Evolutionary conservation across 2,329 filamentous ascomycete genomes (phyloP).

Genomic region (Domatiomyces catenatus): DNA sequence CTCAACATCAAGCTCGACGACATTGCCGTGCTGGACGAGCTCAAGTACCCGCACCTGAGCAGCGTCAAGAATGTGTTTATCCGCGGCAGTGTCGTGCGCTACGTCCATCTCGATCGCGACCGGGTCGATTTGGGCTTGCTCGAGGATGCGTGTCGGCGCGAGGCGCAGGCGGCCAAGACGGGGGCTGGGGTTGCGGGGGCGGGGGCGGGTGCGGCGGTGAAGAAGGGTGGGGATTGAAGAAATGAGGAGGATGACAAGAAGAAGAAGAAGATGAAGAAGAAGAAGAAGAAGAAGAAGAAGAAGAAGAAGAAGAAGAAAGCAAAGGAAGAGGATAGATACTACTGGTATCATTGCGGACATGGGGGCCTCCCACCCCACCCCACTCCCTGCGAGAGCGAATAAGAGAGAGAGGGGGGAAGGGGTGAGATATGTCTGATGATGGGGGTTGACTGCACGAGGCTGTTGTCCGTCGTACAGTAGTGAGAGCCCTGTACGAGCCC

Average conservation of each 20-base stretch:
- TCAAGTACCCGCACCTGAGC: constrained; percentile 83
- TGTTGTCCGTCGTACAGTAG: too few species aligned
- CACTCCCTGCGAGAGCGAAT: too few species aligned
- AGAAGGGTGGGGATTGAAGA: too few species aligned
- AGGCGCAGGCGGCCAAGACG: constrained; percentile 29
- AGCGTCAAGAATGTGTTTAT: constrained; percentile 95
- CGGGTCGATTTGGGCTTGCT: constrained; percentile 74
- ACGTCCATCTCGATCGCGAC: constrained; percentile 70
- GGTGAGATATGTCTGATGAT: too few species aligned
- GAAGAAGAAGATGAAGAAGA: neutral
- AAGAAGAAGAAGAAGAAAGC: too few species aligned
- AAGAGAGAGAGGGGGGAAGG: too few species aligned
- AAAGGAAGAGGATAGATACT: neutral
- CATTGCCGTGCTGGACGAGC: constrained; percentile 78
- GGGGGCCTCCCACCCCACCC: too few species aligned
- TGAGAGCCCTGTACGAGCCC: too few species aligned
- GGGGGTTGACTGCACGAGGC: too few species aligned
- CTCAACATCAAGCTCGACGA: constrained; percentile 98
- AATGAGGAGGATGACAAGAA: neutral
- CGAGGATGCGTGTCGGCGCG: constrained; percentile 81
- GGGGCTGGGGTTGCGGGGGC: constrained; percentile 3
- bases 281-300: neutral
- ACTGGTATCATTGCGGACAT: too few species aligned
- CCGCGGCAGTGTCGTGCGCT: constrained; percentile 78
- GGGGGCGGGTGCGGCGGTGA: neutral